Evolutionary conservation across 805 yeast species (phyloP), one percentile per base, ranked within the genome.

Genomic region (Candida odintsovae): DNA sequence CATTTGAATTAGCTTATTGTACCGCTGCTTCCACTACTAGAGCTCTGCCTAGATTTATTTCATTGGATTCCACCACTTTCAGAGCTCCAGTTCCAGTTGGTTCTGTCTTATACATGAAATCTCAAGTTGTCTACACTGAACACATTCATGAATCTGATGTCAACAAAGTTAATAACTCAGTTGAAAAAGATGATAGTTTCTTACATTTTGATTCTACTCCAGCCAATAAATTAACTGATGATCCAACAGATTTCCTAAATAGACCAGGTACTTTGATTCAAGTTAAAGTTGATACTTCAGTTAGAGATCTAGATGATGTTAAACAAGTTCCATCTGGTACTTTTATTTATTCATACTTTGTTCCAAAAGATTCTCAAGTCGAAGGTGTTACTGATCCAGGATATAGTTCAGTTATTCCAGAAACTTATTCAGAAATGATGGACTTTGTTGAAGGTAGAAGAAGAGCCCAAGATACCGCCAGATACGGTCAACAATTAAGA

Each of bases 81-180:
- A 82, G 86, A 59, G 86, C 90, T 18, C 98, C 98, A 2, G 98
- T 90, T 8, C 97, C 97, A 1, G 97, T 90, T 16, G 97, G 98
- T 1, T 82, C 90, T 1, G 96, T 92, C 9, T 70, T 90, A 49
- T 85, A 82, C 52, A 80, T 89, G 81, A 76, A 80, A 45, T 94
- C 97, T 1, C 72, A 83, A 19, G 87, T 90, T 8, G 88, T 86
- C 21, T 89, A 90, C 66, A 89, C 97, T 3, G 95, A 88, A 61
- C 92, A 86, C 55, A 68, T 87, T 44, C 83, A 80, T 57, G 72
- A 68, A 37, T 40, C 57, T 7, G 58, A 57, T 41, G 45, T 55
- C 9, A 21, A 16, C 18, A 13, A 52, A 6, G 20, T 46, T 4
- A 43, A 38, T 6, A 47, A 46, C 21, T n/a, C 31, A 13, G 43